phyloP scores from a whole-genome alignment of 2,329 filamentous ascomycete species.

The Xenosphaeropsis pyriputrescens region DNA sequence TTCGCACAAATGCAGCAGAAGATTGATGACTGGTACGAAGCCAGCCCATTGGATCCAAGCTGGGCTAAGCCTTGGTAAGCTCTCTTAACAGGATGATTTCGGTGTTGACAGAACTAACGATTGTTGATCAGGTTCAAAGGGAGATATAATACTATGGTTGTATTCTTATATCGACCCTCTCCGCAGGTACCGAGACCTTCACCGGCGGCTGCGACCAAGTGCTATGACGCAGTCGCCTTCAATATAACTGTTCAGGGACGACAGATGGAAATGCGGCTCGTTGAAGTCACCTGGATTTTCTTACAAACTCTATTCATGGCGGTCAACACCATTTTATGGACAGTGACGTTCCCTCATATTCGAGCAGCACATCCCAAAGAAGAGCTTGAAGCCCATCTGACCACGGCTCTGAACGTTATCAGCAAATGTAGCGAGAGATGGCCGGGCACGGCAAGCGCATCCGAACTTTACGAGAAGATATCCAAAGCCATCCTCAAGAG shows the following conservation, averaged over 20 bases:
- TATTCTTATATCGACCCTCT: constrained; percentile 79
- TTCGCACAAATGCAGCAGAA: constrained; percentile 68
- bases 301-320: constrained; percentile 81
- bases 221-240: constrained; percentile 68
- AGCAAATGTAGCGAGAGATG: constrained; percentile 71
- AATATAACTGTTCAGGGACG: constrained; percentile 71
- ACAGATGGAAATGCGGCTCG: constrained; percentile 60
- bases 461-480: constrained; percentile 76
- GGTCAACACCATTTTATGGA: constrained; percentile 84
- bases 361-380: constrained; percentile 57
- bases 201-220: constrained; percentile 60
- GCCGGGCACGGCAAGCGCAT: constrained; percentile 78
- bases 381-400: constrained; percentile 62
- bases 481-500: constrained; percentile 76
- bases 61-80: constrained; percentile 68
- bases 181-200: constrained; percentile 85
- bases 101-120: not conserved
- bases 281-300: constrained; percentile 91
- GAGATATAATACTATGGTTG: constrained; percentile 74
- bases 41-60: constrained; percentile 52
- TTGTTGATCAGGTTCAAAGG: constrained; percentile 37
- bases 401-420: constrained; percentile 64
- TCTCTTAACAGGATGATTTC: not conserved
- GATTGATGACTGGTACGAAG: constrained; percentile 65
- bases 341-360: constrained; percentile 74